Evolutionary conservation across 2,329 filamentous ascomycete species (phyloP).

Genomic region (Cytospora paraplurivora): DNA sequence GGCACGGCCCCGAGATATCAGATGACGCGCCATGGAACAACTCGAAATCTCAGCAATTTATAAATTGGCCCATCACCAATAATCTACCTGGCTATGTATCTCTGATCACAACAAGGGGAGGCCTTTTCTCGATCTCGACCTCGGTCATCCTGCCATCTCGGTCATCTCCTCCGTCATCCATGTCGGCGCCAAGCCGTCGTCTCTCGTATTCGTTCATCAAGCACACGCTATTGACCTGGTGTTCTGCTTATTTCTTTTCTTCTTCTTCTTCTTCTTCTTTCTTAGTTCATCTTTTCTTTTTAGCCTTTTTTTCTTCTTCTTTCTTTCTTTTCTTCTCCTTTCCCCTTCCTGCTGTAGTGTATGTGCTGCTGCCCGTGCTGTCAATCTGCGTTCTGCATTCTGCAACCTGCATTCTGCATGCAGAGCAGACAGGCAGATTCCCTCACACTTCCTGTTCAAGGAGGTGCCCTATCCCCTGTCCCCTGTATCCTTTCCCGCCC

Average conservation of each 20-base stretch:
- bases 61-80: neutral
- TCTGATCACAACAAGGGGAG: no score
- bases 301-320: neutral
- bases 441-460: neutral
- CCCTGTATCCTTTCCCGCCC: no score
- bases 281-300: no score
- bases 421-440: neutral
- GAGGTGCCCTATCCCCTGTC: neutral
- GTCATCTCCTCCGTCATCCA: no score
- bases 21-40: constrained; percentile 2
- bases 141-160: no score
- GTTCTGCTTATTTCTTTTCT: neutral
- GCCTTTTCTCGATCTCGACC: no score
- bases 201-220: neutral
- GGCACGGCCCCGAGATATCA: neutral
- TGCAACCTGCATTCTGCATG: neutral
- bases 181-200: neutral
- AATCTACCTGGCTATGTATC: neutral
- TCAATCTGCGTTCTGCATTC: neutral
- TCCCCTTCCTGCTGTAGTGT: neutral
- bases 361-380: no score
- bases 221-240: neutral
- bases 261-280: neutral
- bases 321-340: neutral
- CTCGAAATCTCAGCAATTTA: neutral